Conservation (phyloP, 768 basidiomycete genomes). For the Gymnopilus dilepis region DNA sequence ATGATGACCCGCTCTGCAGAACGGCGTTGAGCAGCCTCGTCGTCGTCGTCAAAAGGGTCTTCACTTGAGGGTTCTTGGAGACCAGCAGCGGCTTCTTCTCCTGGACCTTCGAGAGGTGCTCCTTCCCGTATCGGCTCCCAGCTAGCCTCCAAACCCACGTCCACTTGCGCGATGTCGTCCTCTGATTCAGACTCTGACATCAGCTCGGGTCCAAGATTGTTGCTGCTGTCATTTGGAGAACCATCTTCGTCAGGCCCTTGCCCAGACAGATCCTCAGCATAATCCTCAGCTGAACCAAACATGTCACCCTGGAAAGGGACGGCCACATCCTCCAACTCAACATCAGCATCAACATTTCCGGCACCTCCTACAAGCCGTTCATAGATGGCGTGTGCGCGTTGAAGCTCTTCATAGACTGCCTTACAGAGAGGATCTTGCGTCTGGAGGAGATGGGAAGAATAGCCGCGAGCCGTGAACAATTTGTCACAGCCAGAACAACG, state of each 20-base stretch:
- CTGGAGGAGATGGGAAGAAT: slow-evolving; percentile 5
- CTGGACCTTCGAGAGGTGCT: not conserved
- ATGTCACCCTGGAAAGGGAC: slow-evolving; percentile 10
- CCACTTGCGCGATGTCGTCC: no score
- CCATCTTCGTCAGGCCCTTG: not conserved
- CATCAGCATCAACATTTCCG: not conserved
- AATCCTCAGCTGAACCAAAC: slow-evolving; percentile 12
- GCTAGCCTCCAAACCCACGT: not conserved
- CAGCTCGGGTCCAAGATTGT: no score
- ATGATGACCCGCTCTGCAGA: no score
- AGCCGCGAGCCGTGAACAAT: not conserved
- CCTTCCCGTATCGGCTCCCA: not conserved
- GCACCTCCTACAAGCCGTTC: no score
- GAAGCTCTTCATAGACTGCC: not conserved
- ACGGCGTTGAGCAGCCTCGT: no score
- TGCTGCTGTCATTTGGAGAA: no score
- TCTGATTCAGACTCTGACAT: no score
- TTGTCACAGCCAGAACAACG: slow-evolving; percentile 3
- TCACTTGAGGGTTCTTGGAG: no score
- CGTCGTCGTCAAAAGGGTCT: no score
- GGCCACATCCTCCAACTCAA: no score
- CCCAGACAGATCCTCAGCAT: slow-evolving; percentile 7
- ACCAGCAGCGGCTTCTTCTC: no score
- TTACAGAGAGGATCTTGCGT: slow-evolving; percentile 3
- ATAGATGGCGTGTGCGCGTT: not conserved